Base-by-base conservation (phyloP, 805 yeast species). In the Candida maltosa region DNA sequence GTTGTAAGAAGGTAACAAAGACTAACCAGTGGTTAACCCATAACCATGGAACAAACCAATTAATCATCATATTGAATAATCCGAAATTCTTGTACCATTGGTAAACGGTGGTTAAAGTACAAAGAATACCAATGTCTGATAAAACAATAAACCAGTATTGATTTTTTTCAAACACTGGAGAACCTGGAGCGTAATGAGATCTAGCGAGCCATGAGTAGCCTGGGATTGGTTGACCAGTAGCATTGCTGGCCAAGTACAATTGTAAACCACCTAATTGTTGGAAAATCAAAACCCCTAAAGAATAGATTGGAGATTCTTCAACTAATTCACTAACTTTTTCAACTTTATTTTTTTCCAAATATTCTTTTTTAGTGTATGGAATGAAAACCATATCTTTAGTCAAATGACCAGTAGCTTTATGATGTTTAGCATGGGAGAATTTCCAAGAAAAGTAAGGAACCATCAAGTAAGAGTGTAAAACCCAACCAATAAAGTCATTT, bases 1-100 rank as follows among this genome's bases (percentile, higher is more conserved):
- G 83, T 59, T 77, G 83, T 46, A 77, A 65, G 58, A 65, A 77
- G 14, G 83, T 77, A 44, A 77, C 75, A 48, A 77, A 73, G 25
- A 77, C 83, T 51, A 77, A 65, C 83, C 83, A 77, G 53, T 77
- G 81, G 63, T 77, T 77, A 34, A 75, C 79, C 67, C 71, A 71
- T 31, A 69, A 46, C 70, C 75, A 77, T 39, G 83, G 83, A 32
- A 76, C 47, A 40, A 75, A 69, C 80, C 80, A 77, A 56, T 73
- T 64, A 42, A 76, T 66, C 40, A 67, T 41, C 62, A 75, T 62
- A 51, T 70, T 70, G 65, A 73, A 75, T 23, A 53, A 47, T 20
- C 81, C 80, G 45, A 60, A 70, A 29, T 51, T 46, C 47, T 62
- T 55, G 54, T 65, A 62, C 81, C 81, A 75, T 44, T 65, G 58